phyloP scores from a whole-genome alignment of 257 asterid species.

The Ligustrum vulgare region DNA sequence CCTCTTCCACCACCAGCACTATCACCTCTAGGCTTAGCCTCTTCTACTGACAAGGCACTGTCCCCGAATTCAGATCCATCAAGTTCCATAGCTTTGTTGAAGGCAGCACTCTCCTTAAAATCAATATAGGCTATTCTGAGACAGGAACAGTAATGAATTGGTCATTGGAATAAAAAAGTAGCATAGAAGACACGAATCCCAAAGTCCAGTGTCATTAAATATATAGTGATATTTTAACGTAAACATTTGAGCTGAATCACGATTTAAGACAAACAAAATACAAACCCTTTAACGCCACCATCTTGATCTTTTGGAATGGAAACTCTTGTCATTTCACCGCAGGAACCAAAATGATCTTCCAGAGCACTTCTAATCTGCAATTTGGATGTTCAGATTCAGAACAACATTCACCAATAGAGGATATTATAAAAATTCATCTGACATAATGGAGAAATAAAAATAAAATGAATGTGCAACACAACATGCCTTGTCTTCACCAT shows the following conservation, averaged over 20 bases:
- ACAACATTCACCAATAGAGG: not conserved
- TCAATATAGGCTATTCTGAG: slow-evolving; percentile 71
- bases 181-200: not conserved
- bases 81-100: slow-evolving; percentile 57
- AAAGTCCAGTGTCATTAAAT: too few species aligned
- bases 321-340: slow-evolving; percentile 70
- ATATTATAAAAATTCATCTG: not conserved
- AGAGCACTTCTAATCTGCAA: slow-evolving; percentile 65
- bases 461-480: slow-evolving; percentile 15
- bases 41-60: slow-evolving; percentile 44
- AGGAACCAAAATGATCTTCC: slow-evolving; percentile 63
- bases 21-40: slow-evolving; percentile 60
- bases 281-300: slow-evolving; percentile 61
- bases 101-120: slow-evolving; percentile 42
- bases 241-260: not conserved
- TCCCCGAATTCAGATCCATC: slow-evolving; percentile 51
- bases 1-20: slow-evolving; percentile 36
- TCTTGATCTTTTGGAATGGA: slow-evolving; percentile 65
- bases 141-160: slow-evolving; percentile 1
- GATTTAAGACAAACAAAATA: not conserved
- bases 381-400: not conserved
- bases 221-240: not conserved
- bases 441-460: not conserved
- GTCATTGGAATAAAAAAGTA: not conserved
- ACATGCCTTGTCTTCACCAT: slow-evolving; percentile 54